phyloP scores from a whole-genome alignment of 1,284 basidiomycete genomes.

The Cutaneotrichosporon spelunceum region DNA sequence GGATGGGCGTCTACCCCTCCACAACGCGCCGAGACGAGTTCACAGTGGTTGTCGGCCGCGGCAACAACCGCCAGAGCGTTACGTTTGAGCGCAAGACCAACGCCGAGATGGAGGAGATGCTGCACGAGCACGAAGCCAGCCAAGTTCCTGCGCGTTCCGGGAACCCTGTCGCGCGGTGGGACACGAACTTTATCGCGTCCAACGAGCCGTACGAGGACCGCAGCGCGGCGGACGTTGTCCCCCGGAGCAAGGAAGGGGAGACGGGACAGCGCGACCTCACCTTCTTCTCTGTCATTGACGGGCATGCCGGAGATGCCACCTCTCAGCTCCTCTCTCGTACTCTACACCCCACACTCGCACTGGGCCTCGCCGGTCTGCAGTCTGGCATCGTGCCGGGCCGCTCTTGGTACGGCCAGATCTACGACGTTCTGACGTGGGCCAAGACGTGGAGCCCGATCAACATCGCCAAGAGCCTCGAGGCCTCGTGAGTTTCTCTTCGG shows the following conservation, averaged over 20 bases:
- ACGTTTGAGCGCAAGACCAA: constrained; percentile 35
- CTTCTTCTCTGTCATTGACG: constrained; percentile 88
- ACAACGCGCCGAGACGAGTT: constrained; percentile 14
- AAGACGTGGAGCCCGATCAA: constrained; percentile 36
- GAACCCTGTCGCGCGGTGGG: constrained; percentile 57
- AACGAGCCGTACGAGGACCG: constrained; percentile 92
- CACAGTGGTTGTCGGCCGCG: constrained; percentile 15
- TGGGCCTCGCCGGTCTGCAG: constrained; percentile 63
- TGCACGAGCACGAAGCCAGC: constrained; percentile 35
- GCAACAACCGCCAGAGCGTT: constrained; percentile 20
- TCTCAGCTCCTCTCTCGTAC: constrained; percentile 78
- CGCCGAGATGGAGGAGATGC: constrained; percentile 34
- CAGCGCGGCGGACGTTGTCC: constrained; percentile 66
- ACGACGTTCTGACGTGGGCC: constrained; percentile 26
- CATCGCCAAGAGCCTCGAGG: constrained; percentile 30
- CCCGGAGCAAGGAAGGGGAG: constrained; percentile 40
- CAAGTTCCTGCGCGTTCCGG: constrained; percentile 24
- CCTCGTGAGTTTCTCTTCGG: constrained; percentile 32
- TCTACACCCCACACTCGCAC: constrained; percentile 79
- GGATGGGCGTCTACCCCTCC: constrained; percentile 9
- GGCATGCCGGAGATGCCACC: constrained; percentile 81
- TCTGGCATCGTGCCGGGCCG: constrained; percentile 44
- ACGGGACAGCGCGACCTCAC: constrained; percentile 61
- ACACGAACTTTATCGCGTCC: constrained; percentile 72
- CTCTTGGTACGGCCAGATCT: constrained; percentile 23